A percentile compares a stretch with the other conserved stretches of the same genome.
These are phyloP conservation scores for Leccinum ochraceum DNA, from an alignment of 768 basidiomycete species.

Conservation along the genomic window DNA sequence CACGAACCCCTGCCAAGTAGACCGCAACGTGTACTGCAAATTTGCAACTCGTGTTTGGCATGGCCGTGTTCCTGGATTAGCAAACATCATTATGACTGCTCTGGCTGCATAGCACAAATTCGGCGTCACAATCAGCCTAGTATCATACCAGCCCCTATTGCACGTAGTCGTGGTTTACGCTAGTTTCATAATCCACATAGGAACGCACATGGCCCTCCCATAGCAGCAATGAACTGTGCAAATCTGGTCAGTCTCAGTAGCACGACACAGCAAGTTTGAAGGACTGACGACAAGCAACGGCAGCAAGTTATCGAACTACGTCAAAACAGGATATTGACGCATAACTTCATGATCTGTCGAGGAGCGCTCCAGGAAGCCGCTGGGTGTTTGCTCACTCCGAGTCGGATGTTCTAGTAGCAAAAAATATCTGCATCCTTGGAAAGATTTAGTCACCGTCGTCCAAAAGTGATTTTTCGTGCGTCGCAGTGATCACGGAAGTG, in stretches of 20 bases:
- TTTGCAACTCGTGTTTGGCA: not conserved
- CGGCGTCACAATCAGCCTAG: not conserved
- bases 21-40: not conserved
- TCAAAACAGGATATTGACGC: constrained; percentile 6
- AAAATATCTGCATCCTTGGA: constrained; percentile 7
- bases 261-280: not conserved
- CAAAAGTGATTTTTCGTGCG: not conserved
- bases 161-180: not conserved
- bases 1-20: constrained; percentile 8
- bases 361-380: not conserved
- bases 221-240: constrained; percentile 1
- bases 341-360: constrained; percentile 1
- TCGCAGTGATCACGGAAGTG: not conserved
- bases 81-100: not conserved
- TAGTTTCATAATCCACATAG: not conserved
- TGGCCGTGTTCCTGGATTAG: not conserved
- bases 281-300: not conserved
- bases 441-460: not conserved
- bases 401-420: constrained; percentile 7
- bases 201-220: constrained; percentile 5
- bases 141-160: constrained; percentile 5
- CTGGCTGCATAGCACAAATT: constrained; percentile 1
- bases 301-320: not conserved
- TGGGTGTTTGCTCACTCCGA: constrained; percentile 5
- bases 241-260: not conserved